Evolutionary conservation across 805 yeast genomes (phyloP).

Genomic region (Candida jianshihensis): DNA sequence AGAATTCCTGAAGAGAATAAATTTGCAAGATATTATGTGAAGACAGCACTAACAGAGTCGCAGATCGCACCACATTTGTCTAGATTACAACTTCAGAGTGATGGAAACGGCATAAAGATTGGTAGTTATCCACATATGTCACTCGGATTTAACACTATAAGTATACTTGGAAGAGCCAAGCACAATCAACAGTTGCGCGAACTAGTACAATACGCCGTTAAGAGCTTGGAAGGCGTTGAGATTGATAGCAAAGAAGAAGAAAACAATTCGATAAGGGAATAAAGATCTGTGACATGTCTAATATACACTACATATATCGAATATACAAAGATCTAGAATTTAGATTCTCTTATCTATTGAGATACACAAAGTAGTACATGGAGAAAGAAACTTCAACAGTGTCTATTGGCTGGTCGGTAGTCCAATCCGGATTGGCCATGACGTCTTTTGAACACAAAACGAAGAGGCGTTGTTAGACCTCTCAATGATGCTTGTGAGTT

Average conservation of each 20-base stretch:
- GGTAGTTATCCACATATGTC: slow-evolving; percentile 83
- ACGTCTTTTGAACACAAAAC: too few relatives aligned
- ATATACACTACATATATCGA: too few relatives aligned
- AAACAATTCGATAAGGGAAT: slow-evolving; percentile 4
- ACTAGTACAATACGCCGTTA: slow-evolving; percentile 40
- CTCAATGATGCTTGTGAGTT: too few relatives aligned
- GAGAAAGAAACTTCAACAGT: too few relatives aligned
- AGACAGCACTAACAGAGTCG: slow-evolving; percentile 55
- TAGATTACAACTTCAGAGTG: slow-evolving; percentile 38
- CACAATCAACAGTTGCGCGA: slow-evolving; percentile 31
- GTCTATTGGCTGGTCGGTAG: too few relatives aligned
- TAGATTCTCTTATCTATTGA: too few relatives aligned
- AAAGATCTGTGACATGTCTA: too few relatives aligned
- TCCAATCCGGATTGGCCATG: too few relatives aligned
- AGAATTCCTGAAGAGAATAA: slow-evolving; percentile 20
- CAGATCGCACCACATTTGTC: slow-evolving; percentile 60
- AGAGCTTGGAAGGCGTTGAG: slow-evolving; percentile 47
- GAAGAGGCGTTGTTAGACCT: too few relatives aligned
- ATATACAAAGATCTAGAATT: too few relatives aligned
- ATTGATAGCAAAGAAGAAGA: slow-evolving; percentile 53
- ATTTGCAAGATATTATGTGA: slow-evolving; percentile 48
- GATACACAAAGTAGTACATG: too few relatives aligned
- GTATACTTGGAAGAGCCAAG: slow-evolving; percentile 55
- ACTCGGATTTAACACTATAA: slow-evolving; percentile 58
- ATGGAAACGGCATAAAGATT: slow-evolving; percentile 43